A percentile compares a stretch with the other conserved stretches of the same genome.
These are phyloP conservation scores for Nyctanthes arbortristis DNA, from an alignment of 257 asterid species.

Conservation along the genomic window DNA sequence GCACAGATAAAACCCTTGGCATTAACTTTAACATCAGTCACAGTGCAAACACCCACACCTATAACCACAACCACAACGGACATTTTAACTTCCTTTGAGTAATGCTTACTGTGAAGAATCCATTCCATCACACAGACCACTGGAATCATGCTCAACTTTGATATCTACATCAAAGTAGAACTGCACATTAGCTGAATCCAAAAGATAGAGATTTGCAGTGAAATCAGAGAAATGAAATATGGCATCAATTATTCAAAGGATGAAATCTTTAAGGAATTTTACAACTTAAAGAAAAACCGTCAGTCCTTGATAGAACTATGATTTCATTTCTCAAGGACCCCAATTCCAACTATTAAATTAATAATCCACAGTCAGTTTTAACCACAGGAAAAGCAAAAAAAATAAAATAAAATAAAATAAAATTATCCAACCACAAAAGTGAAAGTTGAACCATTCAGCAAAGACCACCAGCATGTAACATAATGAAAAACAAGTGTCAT, in stretches of 20 bases:
- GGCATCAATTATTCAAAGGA: background rate
- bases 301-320: background rate
- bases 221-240: background rate
- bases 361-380: background rate
- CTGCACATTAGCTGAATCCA: conserved; percentile 27
- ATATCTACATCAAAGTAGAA: conserved; percentile 57
- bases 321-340: background rate
- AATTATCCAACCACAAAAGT: background rate
- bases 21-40: conserved; percentile 92
- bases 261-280: background rate
- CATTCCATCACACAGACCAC: conserved; percentile 96
- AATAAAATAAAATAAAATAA: too few species aligned
- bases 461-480: conserved; percentile 9
- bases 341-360: background rate
- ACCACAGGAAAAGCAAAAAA: background rate
- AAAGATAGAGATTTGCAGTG: background rate
- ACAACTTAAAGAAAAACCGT: background rate
- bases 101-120: conserved; percentile 83
- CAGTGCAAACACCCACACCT: conserved; percentile 98
- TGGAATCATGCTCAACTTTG: conserved; percentile 98
- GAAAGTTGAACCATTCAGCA: background rate
- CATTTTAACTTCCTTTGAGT: conserved; percentile 76
- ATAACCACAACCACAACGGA: conserved; percentile 89
- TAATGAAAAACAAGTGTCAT: conserved; percentile 14
- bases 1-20: conserved; percentile 87